Evolutionary conservation across 2,329 filamentous ascomycete genomes (phyloP).

Genomic region (Helotiales sp.): DNA sequence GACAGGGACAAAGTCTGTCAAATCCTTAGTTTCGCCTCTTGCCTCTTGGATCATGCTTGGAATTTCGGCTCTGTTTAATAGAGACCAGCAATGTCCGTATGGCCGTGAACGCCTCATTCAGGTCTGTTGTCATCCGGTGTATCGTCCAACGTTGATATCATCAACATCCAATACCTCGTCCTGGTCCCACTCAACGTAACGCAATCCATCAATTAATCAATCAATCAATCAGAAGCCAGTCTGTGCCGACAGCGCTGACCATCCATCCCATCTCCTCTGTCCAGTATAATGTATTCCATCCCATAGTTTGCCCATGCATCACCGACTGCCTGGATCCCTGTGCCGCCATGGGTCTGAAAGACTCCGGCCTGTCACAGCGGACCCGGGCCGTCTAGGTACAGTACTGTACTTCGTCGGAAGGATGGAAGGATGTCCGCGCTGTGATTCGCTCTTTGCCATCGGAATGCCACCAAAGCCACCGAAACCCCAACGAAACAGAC

Average conservation of each 20-base stretch:
- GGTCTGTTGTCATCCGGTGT: background rate
- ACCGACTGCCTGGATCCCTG: background rate
- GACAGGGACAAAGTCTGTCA: background rate
- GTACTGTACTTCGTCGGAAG: too few species aligned
- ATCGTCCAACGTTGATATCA: background rate
- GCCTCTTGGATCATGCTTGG: background rate
- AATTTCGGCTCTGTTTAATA: background rate
- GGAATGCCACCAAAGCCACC: constrained; percentile 18
- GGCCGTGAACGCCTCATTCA: background rate
- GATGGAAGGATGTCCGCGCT: background rate
- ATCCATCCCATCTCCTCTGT: background rate
- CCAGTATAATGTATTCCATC: too few species aligned
- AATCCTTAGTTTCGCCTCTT: background rate
- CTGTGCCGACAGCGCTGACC: constrained; percentile 1
- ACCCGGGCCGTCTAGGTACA: constrained; percentile 8
- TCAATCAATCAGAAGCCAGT: background rate
- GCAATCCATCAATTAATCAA: background rate
- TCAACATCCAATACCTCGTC: background rate
- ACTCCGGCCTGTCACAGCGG: constrained; percentile 8
- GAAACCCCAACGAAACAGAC: constrained; percentile 42
- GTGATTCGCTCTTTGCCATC: constrained; percentile 13
- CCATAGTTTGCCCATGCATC: background rate
- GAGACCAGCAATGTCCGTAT: too few species aligned
- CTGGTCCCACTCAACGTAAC: background rate
- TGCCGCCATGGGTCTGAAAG: background rate